Base-by-base conservation (phyloP, 1,284 basidiomycete species). In the Tetrapyrgos nigripes region DNA sequence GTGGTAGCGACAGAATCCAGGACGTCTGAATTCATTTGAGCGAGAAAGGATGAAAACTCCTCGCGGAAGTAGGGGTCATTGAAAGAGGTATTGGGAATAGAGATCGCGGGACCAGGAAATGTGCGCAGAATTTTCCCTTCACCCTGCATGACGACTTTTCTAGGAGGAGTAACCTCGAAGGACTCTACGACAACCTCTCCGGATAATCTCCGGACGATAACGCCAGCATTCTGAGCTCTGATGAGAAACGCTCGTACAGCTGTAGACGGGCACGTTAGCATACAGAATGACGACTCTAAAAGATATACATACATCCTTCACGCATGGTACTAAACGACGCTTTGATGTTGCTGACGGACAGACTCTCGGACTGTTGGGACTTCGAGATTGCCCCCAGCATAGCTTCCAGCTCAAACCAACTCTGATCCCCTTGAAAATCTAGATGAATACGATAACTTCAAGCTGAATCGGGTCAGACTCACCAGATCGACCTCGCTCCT, bases 221-320 rank as follows among this genome's bases (percentile, higher is more conserved):
- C 54, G 13, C 70, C 77, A 1, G 80, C 76, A 56, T 83, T 83
- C 60, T 83, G 81, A 1, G 72, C 70, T n/a, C 72, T 67, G 26
- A 82, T 70, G 14, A 74, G 68, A 24, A 81, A 63, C 2, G 68
- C 68, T 17, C 77, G 52, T 13, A 74, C 64, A 57, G 72, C 77
- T 78, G 49, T 33, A 29, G 4, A 19, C 5, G 24, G n/a, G 27
- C 17, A 19, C 21, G 35, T 50, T 8, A 40, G 33, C n/a, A 17
- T 13, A 10, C 28, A 9, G 26, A 33, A 50, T 31, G 28, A 37
- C 33, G 11, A 13, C 31, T 11, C 27, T 40, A 23, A 3, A 46
- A 17, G 43, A 52, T 55, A 21, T n/a, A 24, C 55, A 19, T 53
- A 72, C 71, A 68, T 60, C 69, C 63, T 5, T 31, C 19, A 2